Evolutionary conservation across 1,139 yeast species (phyloP), one percentile per base, ranked within the genome.

Genomic region (Candida frijolesensis): DNA sequence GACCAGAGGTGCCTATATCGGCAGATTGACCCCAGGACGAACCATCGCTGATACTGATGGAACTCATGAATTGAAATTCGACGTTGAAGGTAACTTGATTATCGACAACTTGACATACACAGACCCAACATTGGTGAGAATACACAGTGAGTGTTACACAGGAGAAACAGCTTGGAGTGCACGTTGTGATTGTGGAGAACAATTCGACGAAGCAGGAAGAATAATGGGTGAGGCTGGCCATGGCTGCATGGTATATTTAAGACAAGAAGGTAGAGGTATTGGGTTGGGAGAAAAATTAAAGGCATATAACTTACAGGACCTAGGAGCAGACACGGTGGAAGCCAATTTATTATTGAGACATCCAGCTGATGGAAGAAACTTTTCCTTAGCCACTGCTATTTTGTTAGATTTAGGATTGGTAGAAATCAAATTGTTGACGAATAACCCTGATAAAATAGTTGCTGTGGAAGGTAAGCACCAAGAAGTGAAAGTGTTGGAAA

Each of bases 111-210:
- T 78, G 7, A 67, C 78, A 9, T 68, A 58, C 55, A 48, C 55
- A 58, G 89, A 56, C 62, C 90, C 66, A 83, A 87, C 57, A 9
- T 57, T 75, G 49, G 78, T 74, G 12, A 80, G 99, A 55, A 91
- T 95, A 57, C 99, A 95, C 65, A 89, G 96, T 5, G 99, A 95
- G 66, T 95, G 99, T 68, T 95, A 94, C 71, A 95, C 99, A 0
- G 99, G 99, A 7, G 99, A 95, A 66, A 94, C 97, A 1, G 98
- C 98, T 11, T 95, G 99, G 97, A 85, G 95, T 52, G 98, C 99
- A 2, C 80, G 99, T 49, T 95, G 99, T 68, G 99, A 95, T 69
- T 95, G 99, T 70, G 99, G 99, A 12, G 99, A 95, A 68, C 99
- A 95, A 73, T 89, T 95, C 60, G 97, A 94, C 68, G 97, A 95